Base-by-base conservation (phyloP, 1,284 basidiomycete genomes). In the Wolfiporia cocos region DNA sequence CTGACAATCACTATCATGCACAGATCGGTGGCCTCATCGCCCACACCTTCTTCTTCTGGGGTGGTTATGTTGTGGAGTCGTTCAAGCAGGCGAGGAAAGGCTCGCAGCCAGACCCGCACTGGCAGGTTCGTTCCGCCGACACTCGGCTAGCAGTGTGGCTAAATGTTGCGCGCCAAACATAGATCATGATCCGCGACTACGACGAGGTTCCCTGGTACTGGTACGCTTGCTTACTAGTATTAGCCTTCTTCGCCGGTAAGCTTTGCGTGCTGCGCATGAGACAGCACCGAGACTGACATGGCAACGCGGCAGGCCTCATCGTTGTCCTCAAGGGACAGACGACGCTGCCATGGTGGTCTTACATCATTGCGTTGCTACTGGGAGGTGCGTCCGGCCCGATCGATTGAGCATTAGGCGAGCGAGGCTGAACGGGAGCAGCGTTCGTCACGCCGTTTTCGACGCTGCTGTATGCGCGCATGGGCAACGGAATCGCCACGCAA, bases 331-430 rank as follows among this genome's bases (percentile, higher is more conserved):
- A 70, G 45, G 77, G 76, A 4, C 63, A 78, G 50, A 80, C 78
- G 1, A 79, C 78, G 2, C 67, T 82, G 3, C 78, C 78, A 3
- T 78, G 74, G 72, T 81, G 73, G 71, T 76, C 76, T 1, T 78
- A 73, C 51, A 70, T 81, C 31, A 54, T 76, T 53, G 50, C 58
- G 49, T 49, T 62, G 6, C 34, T 58, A 4, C 48, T 62, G 10
- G 59, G 57, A 42, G 49, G 50, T 53, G 34, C 17, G 49, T 39
- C 17, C 4, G 6, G 39, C 4, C 11, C 15, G 12, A 20, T 19
- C 18, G 21, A 42, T 29, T 20, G 18, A 5, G 37, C 36, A 34
- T 20, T 26, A 24, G 36, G 15, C 35, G 18, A 21, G 11, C 26
- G 17, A 37, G 26, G 11, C 37, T 18, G 34, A 12, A 23, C 23